Percentiles rank a stretch among this genome's conserved stretches.
phyloP scores from a whole-genome alignment of 805 yeast genomes.

The Candida nanaspora region DNA sequence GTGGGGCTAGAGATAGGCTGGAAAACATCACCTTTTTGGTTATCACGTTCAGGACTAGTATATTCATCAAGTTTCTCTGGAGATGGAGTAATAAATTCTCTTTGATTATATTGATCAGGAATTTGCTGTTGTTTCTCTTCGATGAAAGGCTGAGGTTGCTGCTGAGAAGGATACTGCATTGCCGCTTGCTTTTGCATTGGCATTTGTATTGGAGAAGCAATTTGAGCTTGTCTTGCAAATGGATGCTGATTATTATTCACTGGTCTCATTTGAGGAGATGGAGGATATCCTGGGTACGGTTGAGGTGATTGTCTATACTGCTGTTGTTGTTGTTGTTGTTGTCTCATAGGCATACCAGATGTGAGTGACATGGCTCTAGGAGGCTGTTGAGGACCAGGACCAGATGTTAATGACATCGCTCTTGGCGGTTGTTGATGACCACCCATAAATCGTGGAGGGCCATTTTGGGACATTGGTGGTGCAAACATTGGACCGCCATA shows the following conservation, averaged over 20 bases:
- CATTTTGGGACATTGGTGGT: too few species aligned
- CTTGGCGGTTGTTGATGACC: conserved; percentile 13
- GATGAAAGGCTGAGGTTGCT: too few species aligned
- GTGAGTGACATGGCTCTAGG: conserved; percentile 27
- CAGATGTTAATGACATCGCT: conserved; percentile 24
- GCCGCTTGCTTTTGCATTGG: conserved; percentile 7
- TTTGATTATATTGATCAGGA: not conserved
- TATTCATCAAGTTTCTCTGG: not conserved
- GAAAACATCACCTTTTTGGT: conserved; percentile 10
- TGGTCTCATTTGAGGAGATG: not conserved
- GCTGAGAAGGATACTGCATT: conserved; percentile 1
- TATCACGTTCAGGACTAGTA: not conserved
- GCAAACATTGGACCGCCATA: too few species aligned
- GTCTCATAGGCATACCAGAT: conserved; percentile 3
- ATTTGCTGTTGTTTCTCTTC: not conserved
- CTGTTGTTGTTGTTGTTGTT: conserved; percentile 4
- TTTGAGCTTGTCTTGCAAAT: conserved; percentile 3
- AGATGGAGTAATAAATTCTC: not conserved
- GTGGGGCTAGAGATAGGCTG: not conserved
- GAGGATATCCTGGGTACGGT: not conserved
- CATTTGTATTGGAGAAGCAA: too few species aligned
- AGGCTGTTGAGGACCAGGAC: conserved; percentile 3
- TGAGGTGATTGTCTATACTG: conserved; percentile 3
- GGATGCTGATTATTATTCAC: conserved; percentile 6
- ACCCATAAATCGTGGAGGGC: conserved; percentile 11